Evolutionary conservation across 2,329 filamentous ascomycete genomes (phyloP), one percentile per base, ranked within the genome.

Genomic region (Xylaria sp.): DNA sequence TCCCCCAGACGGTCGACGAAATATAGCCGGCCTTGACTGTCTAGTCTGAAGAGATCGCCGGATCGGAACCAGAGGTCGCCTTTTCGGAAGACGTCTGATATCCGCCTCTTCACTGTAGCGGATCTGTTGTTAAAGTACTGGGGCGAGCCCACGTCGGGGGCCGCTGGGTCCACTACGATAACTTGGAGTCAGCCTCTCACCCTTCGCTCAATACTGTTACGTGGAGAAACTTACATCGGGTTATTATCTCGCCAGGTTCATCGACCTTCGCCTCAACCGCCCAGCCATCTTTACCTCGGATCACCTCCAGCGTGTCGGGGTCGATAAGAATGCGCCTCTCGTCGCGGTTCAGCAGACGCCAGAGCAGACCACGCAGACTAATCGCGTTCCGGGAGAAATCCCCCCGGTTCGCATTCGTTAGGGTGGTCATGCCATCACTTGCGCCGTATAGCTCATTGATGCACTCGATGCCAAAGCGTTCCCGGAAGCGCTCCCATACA

Each of bases 401-500:
- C 0, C 90, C 86, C 56, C 83, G 79, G 69, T 85, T 86, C 31
- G 82, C 74, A 70, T 91, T 91, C 55, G 86, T 75, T 2, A 91
- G 78, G 0, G 77, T 76, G 67, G 92, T 85, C 47, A 92, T 82
- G 10, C 90, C 90, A 76, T 94, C 92, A 0, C 89, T 92, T 56
- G 89, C 91, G 71, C 89, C 91, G 82, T 93, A 94, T 75, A 94
- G 92, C 77, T 94, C 92, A 61, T 81, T 81, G 2, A 94, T 86
- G 36, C 85, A 82, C 2, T 83, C 79, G 67, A 91, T 84, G 54
- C 84, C 85, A 74, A 91, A 91, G 13, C 89, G 84, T 42, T 89
- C 83, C 15, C 85, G 80, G 76, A 92, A 92, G 38, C 83, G 81
- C 42, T 82, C 77, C 90, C 90, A 92, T 0, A 92, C 86, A 71